These are phyloP conservation scores for Colletotrichum higginsianum DNA, from an alignment of 2,329 filamentous ascomycete genomes.

Conservation along the genomic window DNA sequence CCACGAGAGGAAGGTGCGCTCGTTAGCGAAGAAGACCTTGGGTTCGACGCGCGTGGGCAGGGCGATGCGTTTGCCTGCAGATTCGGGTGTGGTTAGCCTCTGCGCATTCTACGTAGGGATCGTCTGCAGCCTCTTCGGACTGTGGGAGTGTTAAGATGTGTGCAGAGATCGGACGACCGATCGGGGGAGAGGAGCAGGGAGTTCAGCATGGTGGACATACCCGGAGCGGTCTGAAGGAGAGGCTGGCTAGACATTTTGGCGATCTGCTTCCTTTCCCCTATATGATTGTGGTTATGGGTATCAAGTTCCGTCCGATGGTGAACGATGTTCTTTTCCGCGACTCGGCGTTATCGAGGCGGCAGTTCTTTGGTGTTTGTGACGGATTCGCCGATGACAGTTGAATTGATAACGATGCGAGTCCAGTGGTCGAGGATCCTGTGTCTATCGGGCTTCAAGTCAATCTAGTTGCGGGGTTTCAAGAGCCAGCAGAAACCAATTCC, in stretches of 20 bases:
- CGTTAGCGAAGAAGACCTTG: constrained; percentile 99
- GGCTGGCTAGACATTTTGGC: constrained; percentile 92
- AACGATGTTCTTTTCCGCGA: not conserved
- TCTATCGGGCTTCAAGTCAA: not conserved
- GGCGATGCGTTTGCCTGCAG: constrained; percentile 95
- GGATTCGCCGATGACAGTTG: not conserved
- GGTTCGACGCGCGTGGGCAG: constrained; percentile 98
- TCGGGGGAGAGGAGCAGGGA: not conserved
- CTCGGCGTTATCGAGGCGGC: not conserved
- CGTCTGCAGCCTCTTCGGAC: constrained; percentile 6
- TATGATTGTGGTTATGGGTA: not conserved
- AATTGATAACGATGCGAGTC: not conserved
- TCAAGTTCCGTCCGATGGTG: not conserved
- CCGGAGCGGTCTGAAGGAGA: constrained; percentile 92
- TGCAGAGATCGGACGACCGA: not conserved
- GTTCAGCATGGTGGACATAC: constrained; percentile 63
- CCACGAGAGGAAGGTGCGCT: constrained; percentile 99
- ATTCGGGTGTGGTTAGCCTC: constrained; percentile 25
- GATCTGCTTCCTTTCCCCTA: not conserved
- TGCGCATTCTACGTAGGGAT: constrained; percentile 27
- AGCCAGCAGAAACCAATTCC: not conserved
- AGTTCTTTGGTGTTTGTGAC: not conserved
- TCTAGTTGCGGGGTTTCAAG: not conserved
- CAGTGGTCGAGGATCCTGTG: not conserved
- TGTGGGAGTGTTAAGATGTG: not conserved